Evolutionary conservation across 768 basidiomycete species (phyloP), one percentile per base, ranked within the genome.

Genomic region (Tephrocybe sp.): DNA sequence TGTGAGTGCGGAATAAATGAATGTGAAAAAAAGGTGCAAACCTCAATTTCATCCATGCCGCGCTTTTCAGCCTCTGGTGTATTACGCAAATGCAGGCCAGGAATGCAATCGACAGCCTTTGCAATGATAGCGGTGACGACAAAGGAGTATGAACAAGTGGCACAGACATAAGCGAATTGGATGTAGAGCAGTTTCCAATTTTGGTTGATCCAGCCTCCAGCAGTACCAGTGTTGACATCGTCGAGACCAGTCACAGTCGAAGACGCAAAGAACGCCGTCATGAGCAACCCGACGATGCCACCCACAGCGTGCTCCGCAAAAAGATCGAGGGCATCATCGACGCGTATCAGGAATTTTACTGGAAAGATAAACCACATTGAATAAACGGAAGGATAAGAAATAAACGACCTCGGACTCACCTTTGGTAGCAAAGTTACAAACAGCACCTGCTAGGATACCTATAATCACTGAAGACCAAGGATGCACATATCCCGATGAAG

Each of bases 251-350:
- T 84, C 44, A 93, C 74, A 6, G 71, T 69, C 4, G 70, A 68
- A 18, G 86, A 81, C 14, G 86, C 92, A 59, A 94, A 92, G 59
- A 94, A 76, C 14, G 71, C 91, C 50, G 88, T 93, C 57, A 77
- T 56, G 42, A 91, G 63, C 14, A 90, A 75, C 37, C 91, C 93
- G 45, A 90, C 68, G 34, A 90, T 81, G 21, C 92, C 90, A 6
- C 91, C 92, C 34, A 95, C 71, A 32, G 87, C 94, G 73, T 97
- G 94, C 61, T 91, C 85, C 15, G 93, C 93, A 65, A 93, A 95
- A 39, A 94, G 79, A 76, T 98, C 94, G 44, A 97, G 85, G 0
- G 92, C 84, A 62, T 96, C 94, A 64, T 97, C 94, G 48, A 93
- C 80, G 15, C 73, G 69, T 48, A 93, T 54, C 28, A 88, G 61